Evolutionary conservation across 2,329 filamentous ascomycete genomes (phyloP).

Genomic region (Fusarium verticillioides): DNA sequence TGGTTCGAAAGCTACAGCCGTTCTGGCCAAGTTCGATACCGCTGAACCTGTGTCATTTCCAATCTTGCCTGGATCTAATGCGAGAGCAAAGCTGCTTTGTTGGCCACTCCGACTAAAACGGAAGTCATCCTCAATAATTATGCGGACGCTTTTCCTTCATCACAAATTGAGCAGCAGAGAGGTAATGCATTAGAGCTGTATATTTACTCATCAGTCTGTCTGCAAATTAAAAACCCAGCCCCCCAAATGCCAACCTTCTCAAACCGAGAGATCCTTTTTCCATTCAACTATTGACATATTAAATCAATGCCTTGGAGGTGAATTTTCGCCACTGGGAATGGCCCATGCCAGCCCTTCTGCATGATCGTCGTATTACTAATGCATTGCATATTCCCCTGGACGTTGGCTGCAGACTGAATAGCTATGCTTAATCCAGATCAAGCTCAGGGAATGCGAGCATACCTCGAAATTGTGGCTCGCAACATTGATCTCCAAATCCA

Average conservation of each 20-base stretch:
- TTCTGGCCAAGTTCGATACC: too few species aligned
- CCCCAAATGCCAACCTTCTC: too few species aligned
- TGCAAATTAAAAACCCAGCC: too few species aligned
- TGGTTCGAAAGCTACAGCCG: neutral
- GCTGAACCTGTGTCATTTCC: neutral
- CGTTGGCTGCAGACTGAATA: neutral
- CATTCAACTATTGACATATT: neutral
- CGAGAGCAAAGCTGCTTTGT: neutral
- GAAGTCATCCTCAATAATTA: rapidly evolving
- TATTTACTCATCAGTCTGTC: neutral
- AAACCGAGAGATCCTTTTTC: neutral
- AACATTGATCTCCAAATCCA: neutral
- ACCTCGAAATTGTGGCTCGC: neutral
- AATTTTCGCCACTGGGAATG: neutral
- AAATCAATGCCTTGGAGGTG: neutral
- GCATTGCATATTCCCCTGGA: neutral
- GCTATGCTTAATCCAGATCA: too few species aligned
- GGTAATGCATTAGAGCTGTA: neutral
- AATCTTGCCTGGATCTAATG: neutral
- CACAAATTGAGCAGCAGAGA: too few species aligned
- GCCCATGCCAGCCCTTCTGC: neutral
- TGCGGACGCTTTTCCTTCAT: neutral
- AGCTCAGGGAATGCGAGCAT: rapidly evolving
- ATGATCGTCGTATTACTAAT: neutral
- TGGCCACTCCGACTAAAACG: too few species aligned